Base-by-base conservation (phyloP, 2,329 filamentous ascomycete genomes). In the Curvularia hawaiiensis region DNA sequence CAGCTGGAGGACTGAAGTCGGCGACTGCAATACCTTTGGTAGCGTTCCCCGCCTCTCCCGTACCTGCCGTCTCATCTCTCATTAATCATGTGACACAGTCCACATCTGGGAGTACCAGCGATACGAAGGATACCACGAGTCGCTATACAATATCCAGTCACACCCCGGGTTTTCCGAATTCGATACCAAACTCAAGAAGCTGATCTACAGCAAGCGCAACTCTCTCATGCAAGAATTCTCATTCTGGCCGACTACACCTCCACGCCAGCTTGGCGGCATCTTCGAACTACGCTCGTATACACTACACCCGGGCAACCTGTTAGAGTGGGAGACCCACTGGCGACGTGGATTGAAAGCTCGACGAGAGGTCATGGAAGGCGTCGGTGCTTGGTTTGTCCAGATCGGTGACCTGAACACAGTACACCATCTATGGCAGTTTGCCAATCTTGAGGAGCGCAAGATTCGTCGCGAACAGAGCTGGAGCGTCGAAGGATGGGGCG, bases 101-200 rank as follows among this genome's bases (percentile, higher is more conserved):
- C 95, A 99, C 77, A 99, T 99, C 72, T 99, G 95, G 95, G 95
- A 99, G 78, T 99, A 99, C 78, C 93, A 98, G 79, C 90, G 93
- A 70, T 99, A 98, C 79, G 85, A 93, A 68, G 95, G 95, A 60
- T 98, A 98, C 78, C 95, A 99, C 78, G 88, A 90, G 59, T 98
- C 95, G 20, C 84, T 97, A 46, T 86, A 97, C 80, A 86, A 85
- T 67, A 97, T 98, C 65, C 87, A 91, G 59, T 81, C 84, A 67
- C 91, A 96, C 70, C 90, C 91, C 62, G 92, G 92, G 18, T 98
- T 92, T 76, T 80, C 88, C 65, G 89, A 85, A 10, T 97, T 97
- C 74, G 91, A 97, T 75, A 81, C 81, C 62, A 90, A 94, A 79
- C 88, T 99, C 51, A 93, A 92, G 78, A 83, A 81, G n/a, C 82